Evolutionary conservation across 768 basidiomycete genomes (phyloP).

Genomic region (Hygrocybe coccinea): DNA sequence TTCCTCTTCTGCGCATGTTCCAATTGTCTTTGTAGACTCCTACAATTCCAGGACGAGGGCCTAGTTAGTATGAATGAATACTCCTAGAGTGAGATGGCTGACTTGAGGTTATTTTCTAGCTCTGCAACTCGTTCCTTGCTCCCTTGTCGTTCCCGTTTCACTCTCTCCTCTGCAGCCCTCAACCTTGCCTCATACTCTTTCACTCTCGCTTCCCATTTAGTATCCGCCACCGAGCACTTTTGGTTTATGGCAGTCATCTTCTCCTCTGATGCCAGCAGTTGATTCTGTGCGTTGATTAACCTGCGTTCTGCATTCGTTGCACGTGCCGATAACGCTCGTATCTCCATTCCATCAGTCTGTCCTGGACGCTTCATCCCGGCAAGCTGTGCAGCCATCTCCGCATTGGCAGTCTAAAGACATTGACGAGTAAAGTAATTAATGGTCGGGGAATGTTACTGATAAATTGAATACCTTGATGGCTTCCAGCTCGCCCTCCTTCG

Average conservation of each 20-base stretch:
- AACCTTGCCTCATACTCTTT: slow-evolving; percentile 83
- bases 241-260: slow-evolving; percentile 69
- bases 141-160: slow-evolving; percentile 91
- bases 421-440: no score
- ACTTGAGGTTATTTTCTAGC: slow-evolving; percentile 70
- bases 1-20: slow-evolving; percentile 76
- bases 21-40: slow-evolving; percentile 71
- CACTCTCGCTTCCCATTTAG: slow-evolving; percentile 93
- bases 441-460: no score
- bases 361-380: slow-evolving; percentile 54
- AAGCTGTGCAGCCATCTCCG: slow-evolving; percentile 71
- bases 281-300: slow-evolving; percentile 80
- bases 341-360: slow-evolving; percentile 59
- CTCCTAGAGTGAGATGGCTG: slow-evolving; percentile 16
- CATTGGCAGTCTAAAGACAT: slow-evolving; percentile 54
- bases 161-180: slow-evolving; percentile 81
- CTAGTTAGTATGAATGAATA: slow-evolving; percentile 4
- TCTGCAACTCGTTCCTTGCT: slow-evolving; percentile 79
- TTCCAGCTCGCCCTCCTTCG: slow-evolving; percentile 88
- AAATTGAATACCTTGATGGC: slow-evolving; percentile 61
- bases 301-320: slow-evolving; percentile 84
- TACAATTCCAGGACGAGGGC: slow-evolving; percentile 29
- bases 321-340: slow-evolving; percentile 64
- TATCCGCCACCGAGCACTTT: slow-evolving; percentile 67
- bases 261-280: slow-evolving; percentile 79